Percentiles rank a stretch among this genome's conserved stretches.
Conservation (phyloP, 2,329 filamentous ascomycete genomes). For the Sporothrix euskadiensis region DNA sequence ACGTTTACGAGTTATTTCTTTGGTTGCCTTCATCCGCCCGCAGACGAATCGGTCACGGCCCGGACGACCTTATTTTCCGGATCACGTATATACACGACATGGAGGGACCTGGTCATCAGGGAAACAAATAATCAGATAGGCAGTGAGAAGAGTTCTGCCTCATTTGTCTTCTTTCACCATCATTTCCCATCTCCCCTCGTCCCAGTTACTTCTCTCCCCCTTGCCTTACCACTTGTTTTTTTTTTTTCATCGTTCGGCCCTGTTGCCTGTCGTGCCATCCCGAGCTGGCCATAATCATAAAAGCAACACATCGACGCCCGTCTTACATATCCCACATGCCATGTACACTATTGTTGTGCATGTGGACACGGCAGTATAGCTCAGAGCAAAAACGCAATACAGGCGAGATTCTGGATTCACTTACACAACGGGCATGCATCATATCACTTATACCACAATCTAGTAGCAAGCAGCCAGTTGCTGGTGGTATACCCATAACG, state of each 20-base stretch:
- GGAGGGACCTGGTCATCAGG: not conserved
- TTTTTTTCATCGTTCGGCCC: not conserved
- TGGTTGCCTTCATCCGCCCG: not conserved
- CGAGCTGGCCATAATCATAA: not conserved
- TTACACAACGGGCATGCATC: not conserved
- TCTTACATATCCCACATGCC: not conserved
- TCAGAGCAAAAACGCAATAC: not conserved
- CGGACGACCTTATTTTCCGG: slow-evolving; percentile 8
- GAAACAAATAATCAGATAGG: slow-evolving; percentile 8
- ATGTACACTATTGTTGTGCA: slow-evolving; percentile 3
- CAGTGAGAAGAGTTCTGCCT: not conserved
- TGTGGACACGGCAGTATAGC: slow-evolving; percentile 9
- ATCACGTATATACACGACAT: slow-evolving; percentile 17
- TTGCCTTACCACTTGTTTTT: not conserved
- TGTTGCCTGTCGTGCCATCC: slow-evolving; percentile 2
- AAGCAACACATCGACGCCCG: not conserved
- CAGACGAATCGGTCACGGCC: slow-evolving; percentile 5
- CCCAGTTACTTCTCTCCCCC: not conserved
- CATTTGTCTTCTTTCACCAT: not conserved
- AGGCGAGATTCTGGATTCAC: not conserved
- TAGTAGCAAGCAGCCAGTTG: not conserved
- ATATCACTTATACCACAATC: not conserved
- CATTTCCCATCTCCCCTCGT: not conserved
- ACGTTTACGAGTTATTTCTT: not conserved
- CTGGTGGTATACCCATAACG: not conserved